Base-by-base conservation (phyloP, 768 basidiomycete genomes). In the Termitomyces sp. region DNA sequence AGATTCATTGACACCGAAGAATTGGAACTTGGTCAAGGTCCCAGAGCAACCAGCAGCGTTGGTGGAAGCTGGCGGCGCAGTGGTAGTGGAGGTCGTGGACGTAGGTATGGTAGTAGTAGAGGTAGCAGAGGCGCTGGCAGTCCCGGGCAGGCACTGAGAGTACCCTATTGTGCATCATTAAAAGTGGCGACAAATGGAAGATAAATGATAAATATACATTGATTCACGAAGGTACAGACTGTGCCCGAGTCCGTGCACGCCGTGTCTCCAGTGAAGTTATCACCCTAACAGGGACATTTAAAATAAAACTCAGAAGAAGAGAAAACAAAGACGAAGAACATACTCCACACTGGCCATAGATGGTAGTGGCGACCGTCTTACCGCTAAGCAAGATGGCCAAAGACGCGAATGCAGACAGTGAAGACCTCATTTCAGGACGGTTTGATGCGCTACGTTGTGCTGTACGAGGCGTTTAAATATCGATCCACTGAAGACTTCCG, bases 1-100 rank as follows among this genome's bases (percentile, higher is more conserved):
- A 55, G 83, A 81, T 69, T 86, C 71, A 72, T 84, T 86, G 48
- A 86, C 85, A 70, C 86, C 86, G 63, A 86, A 85, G 76, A 72
- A 84, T 68, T 79, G 76, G 79, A 87, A 86, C 69, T 84, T 86
- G 50, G 82, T 84, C 65, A 71, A 70, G 2, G 69, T 65, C 20
- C 77, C 76, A 15, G 78, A 68, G 71, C 80, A 81, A 36, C 50
- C 46, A 31, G 65, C 65, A 17, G 74, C 61, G 56, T 72, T 74
- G 36, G 66, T 70, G 42, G 63, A 67, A 15, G 70, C 56, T 5
- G 74, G 66, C 3, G 64, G 66, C 8, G 64, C 54, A 17, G 79
- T 79, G 15, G 72, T 64, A n/a, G 70, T 68, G 45, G 74, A 62
- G 4, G 74, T 67, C 17, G 64, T 29, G 10, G 79, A 77, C n/a